phyloP scores from a whole-genome alignment of 2,329 filamentous ascomycete genomes.

The Epichloe elymi region DNA sequence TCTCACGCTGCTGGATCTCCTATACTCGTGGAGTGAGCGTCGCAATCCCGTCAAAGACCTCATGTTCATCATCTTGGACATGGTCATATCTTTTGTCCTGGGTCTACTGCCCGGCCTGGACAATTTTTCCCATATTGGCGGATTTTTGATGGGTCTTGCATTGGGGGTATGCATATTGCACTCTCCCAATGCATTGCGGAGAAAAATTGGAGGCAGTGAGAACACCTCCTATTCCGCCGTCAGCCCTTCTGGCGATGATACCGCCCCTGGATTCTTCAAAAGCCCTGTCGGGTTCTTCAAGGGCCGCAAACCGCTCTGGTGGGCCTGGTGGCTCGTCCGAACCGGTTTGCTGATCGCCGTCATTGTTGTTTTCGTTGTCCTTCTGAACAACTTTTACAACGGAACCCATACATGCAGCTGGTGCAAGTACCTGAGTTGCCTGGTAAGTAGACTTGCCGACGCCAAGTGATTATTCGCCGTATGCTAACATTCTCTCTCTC shows the following conservation, averaged over 20 bases:
- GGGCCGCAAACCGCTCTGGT: conserved; percentile 86
- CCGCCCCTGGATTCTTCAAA: conserved; percentile 42
- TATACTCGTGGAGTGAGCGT: conserved; percentile 85
- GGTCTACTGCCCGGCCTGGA: conserved; percentile 85
- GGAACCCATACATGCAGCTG: conserved; percentile 65
- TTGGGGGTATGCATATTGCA: conserved; percentile 80
- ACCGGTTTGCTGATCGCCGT: conserved; percentile 67
- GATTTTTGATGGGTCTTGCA: conserved; percentile 82
- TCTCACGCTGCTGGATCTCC: conserved; percentile 71
- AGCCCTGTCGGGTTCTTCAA: conserved; percentile 73
- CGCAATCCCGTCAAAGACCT: conserved; percentile 67
- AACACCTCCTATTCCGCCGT: conserved; percentile 62
- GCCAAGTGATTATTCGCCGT: neutral
- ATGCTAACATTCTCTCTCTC: conserved; percentile 1
- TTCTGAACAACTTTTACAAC: conserved; percentile 85
- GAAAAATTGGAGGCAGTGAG: conserved; percentile 48
- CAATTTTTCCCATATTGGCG: conserved; percentile 95
- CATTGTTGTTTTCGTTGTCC: conserved; percentile 70
- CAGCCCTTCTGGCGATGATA: conserved; percentile 33
- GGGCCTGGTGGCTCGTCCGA: conserved; percentile 90
- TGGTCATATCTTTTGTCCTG: conserved; percentile 81
- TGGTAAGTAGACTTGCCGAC: conserved; percentile 49
- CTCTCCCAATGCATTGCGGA: conserved; percentile 68
- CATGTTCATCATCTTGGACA: conserved; percentile 74
- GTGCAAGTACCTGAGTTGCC: conserved; percentile 91